Evolutionary conservation across 345 rosid species (phyloP), one percentile per base, ranked within the genome.

Genomic region (Viola odorata): DNA sequence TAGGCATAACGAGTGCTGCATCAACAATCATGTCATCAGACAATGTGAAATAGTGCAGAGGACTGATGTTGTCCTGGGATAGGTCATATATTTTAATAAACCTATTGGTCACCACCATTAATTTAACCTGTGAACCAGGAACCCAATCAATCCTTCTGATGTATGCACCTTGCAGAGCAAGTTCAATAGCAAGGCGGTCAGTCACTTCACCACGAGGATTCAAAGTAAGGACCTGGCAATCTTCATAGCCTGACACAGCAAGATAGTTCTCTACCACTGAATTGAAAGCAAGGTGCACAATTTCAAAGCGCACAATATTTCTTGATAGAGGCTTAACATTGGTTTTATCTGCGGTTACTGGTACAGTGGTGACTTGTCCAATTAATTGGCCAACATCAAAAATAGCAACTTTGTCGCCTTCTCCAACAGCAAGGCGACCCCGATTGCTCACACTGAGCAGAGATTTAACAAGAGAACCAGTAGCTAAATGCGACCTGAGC

Each of bases 381-480:
- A 94, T 86, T 70, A 94, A 76, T 80, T 86, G 95, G 58, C 90
- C 95, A 78, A 76, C 91, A 78, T 94, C 99, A 69, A 86, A 94
- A 69, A 94, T 83, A 72, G 97, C 84, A 71, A 94, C 99, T 83
- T 86, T 94, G 77, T 94, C 99, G 70, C 99, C 99, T 82, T 94
- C 99, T 72, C 99, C 99, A 76, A 94, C 99, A 71, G 96, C 99
- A 68, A 94, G 96, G 75, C 91, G 90, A 65, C 97, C 99, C 61
- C 99, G 89, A 76, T 69, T 75, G 75, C 84, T 86, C 55, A 90
- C 95, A 75, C 96, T 90, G 54, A 94, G 91, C 85, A 94, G 81
- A 45, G 99, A 94, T 78, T 94, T 94, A 70, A 80, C 87, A 50
- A 94, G 89, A 65, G 92, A 89, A 64, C 99, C 97, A 80, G 82